Conservation (phyloP, 2,329 filamentous ascomycete species). For the Torrubiellomyces zombiae region DNA sequence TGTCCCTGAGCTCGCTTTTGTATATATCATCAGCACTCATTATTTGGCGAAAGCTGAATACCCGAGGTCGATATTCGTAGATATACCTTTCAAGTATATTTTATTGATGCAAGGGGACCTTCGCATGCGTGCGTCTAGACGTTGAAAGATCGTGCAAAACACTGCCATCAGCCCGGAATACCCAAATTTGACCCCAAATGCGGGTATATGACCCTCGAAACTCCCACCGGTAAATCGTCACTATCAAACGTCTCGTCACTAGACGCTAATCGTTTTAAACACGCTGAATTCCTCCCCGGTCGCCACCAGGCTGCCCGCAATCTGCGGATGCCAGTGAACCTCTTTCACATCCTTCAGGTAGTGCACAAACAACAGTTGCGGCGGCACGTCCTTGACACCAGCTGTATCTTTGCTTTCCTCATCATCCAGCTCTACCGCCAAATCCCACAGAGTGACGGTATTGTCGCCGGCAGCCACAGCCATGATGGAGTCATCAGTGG, state of each 20-base stretch:
- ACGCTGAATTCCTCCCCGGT: slow-evolving; percentile 83
- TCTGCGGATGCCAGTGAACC: slow-evolving; percentile 93
- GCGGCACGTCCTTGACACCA: slow-evolving; percentile 76
- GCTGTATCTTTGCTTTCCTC: slow-evolving; percentile 87
- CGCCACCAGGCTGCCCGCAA: slow-evolving; percentile 74
- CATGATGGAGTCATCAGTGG: slow-evolving; percentile 89
- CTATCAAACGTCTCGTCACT: too few relatives aligned
- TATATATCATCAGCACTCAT: not conserved
- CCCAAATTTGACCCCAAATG: too few relatives aligned
- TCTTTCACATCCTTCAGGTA: slow-evolving; percentile 94
- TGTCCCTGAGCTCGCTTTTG: too few relatives aligned
- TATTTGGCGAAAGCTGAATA: too few relatives aligned
- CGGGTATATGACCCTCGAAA: too few relatives aligned
- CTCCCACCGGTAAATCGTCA: too few relatives aligned
- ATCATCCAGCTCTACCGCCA: slow-evolving; percentile 91
- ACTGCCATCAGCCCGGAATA: too few relatives aligned
- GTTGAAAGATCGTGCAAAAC: too few relatives aligned
- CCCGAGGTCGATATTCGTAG: too few relatives aligned
- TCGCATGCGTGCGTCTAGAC: too few relatives aligned
- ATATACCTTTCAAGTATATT: too few relatives aligned
- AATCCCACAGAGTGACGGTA: slow-evolving; percentile 89
- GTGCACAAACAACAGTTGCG: slow-evolving; percentile 90
- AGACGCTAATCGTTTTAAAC: slow-evolving; percentile 72
- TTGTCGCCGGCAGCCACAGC: slow-evolving; percentile 85
- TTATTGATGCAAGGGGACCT: too few relatives aligned